Conservation (phyloP, 176 grass and related monocot genomes). For the Elaeis guineensis region DNA sequence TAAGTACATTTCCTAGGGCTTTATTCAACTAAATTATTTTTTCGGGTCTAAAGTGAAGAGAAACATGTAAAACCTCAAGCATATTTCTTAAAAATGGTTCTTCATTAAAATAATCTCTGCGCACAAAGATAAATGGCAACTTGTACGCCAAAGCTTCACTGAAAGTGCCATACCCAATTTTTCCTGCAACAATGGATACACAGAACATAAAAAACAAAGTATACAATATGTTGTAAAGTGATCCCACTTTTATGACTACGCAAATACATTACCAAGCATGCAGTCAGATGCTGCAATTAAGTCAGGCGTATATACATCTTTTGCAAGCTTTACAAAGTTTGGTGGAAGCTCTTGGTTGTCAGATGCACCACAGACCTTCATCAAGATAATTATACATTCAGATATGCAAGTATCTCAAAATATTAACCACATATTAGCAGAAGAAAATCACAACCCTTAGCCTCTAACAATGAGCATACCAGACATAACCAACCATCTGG, state of each 20-base stretch:
- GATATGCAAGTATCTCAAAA: constrained; percentile 7
- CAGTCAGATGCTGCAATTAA: constrained; percentile 93
- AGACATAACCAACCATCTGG: constrained; percentile 92
- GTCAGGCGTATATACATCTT: constrained; percentile 96
- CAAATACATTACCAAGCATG: constrained; percentile 76
- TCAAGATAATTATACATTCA: constrained; percentile 18
- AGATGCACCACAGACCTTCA: constrained; percentile 93
- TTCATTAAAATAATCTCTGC: constrained; percentile 98
- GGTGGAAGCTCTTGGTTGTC: constrained; percentile 74
- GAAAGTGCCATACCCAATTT: constrained; percentile 95
- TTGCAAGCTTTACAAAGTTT: constrained; percentile 93
- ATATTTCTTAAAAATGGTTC: constrained; percentile 96
- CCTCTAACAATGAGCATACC: constrained; percentile 34
- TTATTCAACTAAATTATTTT: background rate
- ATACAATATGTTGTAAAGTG: background rate
- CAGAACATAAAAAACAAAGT: background rate
- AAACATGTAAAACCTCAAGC: constrained; percentile 75
- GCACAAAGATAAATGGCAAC: constrained; percentile 89
- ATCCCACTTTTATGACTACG: constrained; percentile 5
- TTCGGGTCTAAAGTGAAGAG: constrained; percentile 1
- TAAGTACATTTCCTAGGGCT: background rate
- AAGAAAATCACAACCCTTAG: constrained; percentile 5
- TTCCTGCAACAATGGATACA: constrained; percentile 39
- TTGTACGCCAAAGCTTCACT: constrained; percentile 98
- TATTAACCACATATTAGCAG: constrained; percentile 3